phyloP scores from a whole-genome alignment of 768 basidiomycete species.

The Russula dissimulans region DNA sequence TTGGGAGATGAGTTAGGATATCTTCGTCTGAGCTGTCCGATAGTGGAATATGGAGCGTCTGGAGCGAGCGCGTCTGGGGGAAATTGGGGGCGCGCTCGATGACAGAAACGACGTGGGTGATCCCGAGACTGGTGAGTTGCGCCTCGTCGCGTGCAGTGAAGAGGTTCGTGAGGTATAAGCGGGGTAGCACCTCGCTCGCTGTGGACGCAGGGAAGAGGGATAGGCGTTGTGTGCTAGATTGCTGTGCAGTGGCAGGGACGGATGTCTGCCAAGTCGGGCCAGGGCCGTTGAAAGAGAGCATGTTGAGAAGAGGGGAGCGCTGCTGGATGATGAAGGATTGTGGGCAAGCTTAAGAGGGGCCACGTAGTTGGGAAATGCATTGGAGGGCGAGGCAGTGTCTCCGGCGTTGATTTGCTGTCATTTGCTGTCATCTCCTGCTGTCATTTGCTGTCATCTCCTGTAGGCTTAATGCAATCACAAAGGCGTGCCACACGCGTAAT shows the following conservation, averaged over 20 bases:
- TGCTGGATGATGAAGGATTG: neutral
- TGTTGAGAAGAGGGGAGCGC: neutral
- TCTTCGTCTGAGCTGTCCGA: constrained; percentile 34
- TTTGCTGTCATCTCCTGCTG: too few relatives aligned
- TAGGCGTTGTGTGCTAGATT: neutral
- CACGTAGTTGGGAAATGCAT: neutral
- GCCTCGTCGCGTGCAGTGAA: constrained; percentile 41
- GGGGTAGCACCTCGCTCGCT: constrained; percentile 32
- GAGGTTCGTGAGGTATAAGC: constrained; percentile 57
- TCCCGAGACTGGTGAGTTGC: constrained; percentile 46
- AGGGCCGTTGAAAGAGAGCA: constrained; percentile 10
- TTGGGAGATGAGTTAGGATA: constrained; percentile 37
- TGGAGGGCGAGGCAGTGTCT: neutral
- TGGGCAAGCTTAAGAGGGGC: neutral
- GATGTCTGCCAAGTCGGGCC: constrained; percentile 7
- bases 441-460: too few relatives aligned
- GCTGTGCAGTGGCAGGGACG: constrained; percentile 3
- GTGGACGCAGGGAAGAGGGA: neutral
- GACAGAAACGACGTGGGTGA: constrained; percentile 67
- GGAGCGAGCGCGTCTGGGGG: constrained; percentile 25
- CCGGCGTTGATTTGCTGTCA: neutral
- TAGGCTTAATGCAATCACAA: neutral
- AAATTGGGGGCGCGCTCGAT: constrained; percentile 40
- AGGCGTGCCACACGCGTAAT: neutral
- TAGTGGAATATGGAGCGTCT: constrained; percentile 44